These are phyloP conservation scores for Urochloa ruziziensis DNA, from an alignment of 176 grass and related monocot species.

Conservation along the genomic window DNA sequence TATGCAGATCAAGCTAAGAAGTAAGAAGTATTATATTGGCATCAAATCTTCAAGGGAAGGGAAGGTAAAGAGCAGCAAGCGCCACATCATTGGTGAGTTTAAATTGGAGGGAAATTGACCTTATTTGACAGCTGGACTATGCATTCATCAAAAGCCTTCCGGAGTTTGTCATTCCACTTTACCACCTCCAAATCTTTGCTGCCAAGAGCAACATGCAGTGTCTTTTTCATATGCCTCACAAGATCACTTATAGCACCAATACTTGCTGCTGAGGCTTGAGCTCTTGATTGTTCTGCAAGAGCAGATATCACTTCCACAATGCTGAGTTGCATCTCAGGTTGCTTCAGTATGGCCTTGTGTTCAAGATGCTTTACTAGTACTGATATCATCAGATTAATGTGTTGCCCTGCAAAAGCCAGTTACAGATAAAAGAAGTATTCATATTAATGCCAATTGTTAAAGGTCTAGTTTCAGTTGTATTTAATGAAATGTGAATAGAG, in stretches of 20 bases:
- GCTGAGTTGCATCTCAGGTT: constrained; percentile 85
- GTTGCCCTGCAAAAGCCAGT: constrained; percentile 62
- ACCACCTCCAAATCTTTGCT: constrained; percentile 62
- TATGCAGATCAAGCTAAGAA: background rate
- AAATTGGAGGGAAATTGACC: constrained; percentile 34
- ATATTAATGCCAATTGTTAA: background rate
- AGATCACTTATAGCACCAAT: constrained; percentile 95
- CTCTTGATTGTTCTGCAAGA: constrained; percentile 84
- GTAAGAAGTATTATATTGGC: background rate
- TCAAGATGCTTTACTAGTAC: constrained; percentile 95
- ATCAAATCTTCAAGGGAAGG: constrained; percentile 18
- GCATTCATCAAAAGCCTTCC: constrained; percentile 78
- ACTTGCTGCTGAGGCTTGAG: constrained; percentile 73
- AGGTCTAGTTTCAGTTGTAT: constrained; percentile 8
- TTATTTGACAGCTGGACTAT: constrained; percentile 88
- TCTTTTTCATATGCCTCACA: constrained; percentile 90
- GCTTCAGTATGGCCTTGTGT: constrained; percentile 81
- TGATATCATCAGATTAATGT: constrained; percentile 76
- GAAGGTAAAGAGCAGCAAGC: constrained; percentile 18
- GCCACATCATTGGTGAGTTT: background rate
- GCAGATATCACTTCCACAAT: constrained; percentile 77
- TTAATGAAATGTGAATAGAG: background rate
- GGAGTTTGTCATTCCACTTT: constrained; percentile 79
- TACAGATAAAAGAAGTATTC: constrained; percentile 23
- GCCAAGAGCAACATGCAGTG: constrained; percentile 75